A percentile compares a stretch with the other conserved stretches of the same genome.
phyloP scores from a whole-genome alignment of 1,284 basidiomycete genomes.

The Heterobasidion parviporum region DNA sequence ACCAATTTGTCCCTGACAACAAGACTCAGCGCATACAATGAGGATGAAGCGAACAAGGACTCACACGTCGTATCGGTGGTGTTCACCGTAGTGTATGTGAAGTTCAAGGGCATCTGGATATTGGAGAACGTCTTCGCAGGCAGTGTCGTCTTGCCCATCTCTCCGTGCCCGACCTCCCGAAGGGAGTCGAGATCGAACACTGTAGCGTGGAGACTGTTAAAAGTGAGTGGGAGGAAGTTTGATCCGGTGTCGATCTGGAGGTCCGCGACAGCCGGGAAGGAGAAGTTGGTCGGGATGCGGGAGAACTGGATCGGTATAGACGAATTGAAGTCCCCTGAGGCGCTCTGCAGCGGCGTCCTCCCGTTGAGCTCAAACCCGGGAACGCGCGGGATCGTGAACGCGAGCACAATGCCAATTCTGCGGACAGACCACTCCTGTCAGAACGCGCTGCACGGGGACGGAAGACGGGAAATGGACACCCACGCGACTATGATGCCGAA shows the following conservation, averaged over 20 bases:
- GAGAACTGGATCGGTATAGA: constrained; percentile 57
- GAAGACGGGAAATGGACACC: constrained; percentile 23
- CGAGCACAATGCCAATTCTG: constrained; percentile 64
- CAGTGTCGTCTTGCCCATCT: constrained; percentile 45
- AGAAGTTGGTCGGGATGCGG: constrained; percentile 75
- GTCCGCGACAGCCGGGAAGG: constrained; percentile 68
- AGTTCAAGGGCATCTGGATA: constrained; percentile 68
- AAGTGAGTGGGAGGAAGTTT: constrained; percentile 70
- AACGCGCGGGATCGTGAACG: constrained; percentile 73
- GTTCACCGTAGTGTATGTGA: constrained; percentile 77
- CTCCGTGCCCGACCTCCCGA: constrained; percentile 58
- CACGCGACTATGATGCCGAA: constrained; percentile 62
- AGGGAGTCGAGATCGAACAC: constrained; percentile 60
- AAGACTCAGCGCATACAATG: neutral
- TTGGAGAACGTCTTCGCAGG: constrained; percentile 55
- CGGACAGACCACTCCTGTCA: neutral
- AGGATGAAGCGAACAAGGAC: constrained; percentile 16
- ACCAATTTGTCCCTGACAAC: constrained; percentile 62
- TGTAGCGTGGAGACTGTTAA: constrained; percentile 56
- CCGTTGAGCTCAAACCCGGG: constrained; percentile 61
- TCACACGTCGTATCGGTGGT: constrained; percentile 74
- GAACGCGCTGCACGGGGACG: constrained; percentile 1
- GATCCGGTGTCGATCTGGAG: constrained; percentile 64
- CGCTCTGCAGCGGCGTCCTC: constrained; percentile 45
- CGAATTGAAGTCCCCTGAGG: constrained; percentile 45